Evolutionary conservation across 208 protist genomes (phyloP).

Genomic region (Borovskyia barvae): DNA sequence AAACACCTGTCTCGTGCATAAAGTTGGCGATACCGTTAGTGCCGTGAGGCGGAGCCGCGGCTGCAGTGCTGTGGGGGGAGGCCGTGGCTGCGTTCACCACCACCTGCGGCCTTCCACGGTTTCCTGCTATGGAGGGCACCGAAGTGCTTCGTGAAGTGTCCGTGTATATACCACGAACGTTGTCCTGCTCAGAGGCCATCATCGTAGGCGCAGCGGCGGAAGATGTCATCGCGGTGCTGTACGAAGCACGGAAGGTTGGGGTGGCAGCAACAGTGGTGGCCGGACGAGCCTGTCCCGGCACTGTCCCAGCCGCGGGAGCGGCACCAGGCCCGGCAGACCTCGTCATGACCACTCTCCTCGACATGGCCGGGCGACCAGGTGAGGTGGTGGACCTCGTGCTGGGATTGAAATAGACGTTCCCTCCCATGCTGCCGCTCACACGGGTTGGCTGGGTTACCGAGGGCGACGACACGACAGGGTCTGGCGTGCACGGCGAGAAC

Average conservation of each 20-base stretch:
- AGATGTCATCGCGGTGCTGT: too few relatives aligned
- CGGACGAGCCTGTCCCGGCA: not conserved
- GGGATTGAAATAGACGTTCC: slow-evolving; percentile 55
- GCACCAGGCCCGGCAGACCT: slow-evolving; percentile 4
- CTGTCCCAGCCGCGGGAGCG: not conserved
- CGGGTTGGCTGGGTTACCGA: not conserved
- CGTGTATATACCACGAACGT: slow-evolving; percentile 3
- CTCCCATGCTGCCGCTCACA: slow-evolving; percentile 9
- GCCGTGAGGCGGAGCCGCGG: not conserved
- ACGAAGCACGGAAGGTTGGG: too few relatives aligned
- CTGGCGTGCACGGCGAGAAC: not conserved
- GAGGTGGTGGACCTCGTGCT: slow-evolving; percentile 9
- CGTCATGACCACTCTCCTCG: slow-evolving; percentile 27
- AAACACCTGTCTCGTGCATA: slow-evolving; percentile 41
- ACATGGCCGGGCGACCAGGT: slow-evolving; percentile 28
- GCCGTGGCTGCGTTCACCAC: slow-evolving; percentile 12
- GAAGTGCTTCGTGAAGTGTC: slow-evolving; percentile 4
- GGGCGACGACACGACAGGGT: not conserved
- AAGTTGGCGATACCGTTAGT: slow-evolving; percentile 28
- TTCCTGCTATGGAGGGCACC: not conserved
- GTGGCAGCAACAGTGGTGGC: not conserved
- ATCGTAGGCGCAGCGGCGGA: not conserved
- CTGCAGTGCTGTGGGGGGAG: not conserved
- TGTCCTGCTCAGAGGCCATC: slow-evolving; percentile 14
- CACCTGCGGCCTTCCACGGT: slow-evolving; percentile 6